phyloP scores from a whole-genome alignment of 2,329 filamentous ascomycete genomes.

The Fusarium compactum region DNA sequence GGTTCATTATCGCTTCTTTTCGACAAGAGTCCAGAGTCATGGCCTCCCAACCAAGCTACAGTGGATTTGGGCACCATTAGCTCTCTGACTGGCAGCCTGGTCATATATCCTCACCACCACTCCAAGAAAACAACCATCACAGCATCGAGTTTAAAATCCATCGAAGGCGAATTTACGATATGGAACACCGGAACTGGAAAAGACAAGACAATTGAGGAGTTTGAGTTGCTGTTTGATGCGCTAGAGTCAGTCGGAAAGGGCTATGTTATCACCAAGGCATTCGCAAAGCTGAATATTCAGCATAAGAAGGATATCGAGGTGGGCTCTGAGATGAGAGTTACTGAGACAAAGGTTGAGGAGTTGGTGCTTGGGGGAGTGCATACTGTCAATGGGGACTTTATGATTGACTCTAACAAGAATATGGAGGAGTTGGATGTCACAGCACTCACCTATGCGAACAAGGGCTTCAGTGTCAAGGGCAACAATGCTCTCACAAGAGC shows the following conservation, averaged over 20 bases:
- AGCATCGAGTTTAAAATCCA: conserved; percentile 38
- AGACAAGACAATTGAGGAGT: conserved; percentile 25
- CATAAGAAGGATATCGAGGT: conserved; percentile 38
- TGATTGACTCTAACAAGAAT: conserved; percentile 41
- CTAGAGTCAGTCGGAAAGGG: conserved; percentile 38
- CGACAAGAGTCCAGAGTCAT: conserved; percentile 40
- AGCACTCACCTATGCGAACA: conserved; percentile 38
- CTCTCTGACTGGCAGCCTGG: conserved; percentile 41
- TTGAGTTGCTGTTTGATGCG: conserved; percentile 39
- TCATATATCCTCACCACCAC: conserved; percentile 44
- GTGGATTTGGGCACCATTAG: conserved; percentile 44
- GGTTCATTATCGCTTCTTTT: conserved; percentile 47
- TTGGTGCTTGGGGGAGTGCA: conserved; percentile 41
- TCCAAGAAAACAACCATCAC: conserved; percentile 44
- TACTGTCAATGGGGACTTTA: conserved; percentile 44
- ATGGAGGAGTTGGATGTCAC: conserved; percentile 35
- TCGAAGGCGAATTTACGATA: conserved; percentile 43
- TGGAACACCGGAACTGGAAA: conserved; percentile 40
- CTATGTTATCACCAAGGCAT: conserved; percentile 44
- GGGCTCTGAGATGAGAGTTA: conserved; percentile 42
- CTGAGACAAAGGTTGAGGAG: conserved; percentile 36
- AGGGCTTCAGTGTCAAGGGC: conserved; percentile 40
- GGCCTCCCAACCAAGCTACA: conserved; percentile 41
- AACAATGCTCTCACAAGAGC: conserved; percentile 39
- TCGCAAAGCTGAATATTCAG: conserved; percentile 36